These are phyloP conservation scores for Rhizopogon sp. DNA, from an alignment of 768 basidiomycete genomes.

Conservation along the genomic window DNA sequence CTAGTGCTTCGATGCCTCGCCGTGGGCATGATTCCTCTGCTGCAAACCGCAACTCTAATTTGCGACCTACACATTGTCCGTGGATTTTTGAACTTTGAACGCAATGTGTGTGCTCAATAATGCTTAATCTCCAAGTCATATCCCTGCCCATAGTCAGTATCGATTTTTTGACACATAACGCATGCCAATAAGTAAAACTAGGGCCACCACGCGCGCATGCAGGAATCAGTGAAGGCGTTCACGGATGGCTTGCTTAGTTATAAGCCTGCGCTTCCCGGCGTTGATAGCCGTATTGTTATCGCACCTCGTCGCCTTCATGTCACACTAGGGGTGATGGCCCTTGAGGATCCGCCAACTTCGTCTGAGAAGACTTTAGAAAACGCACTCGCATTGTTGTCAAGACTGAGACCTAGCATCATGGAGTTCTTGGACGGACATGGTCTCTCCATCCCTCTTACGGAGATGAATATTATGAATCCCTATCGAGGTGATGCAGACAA, in stretches of 20 bases:
- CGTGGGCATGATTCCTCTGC: background rate
- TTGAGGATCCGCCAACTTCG: slow-evolving; percentile 26
- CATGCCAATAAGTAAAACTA: slow-evolving; percentile 15
- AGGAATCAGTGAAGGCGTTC: slow-evolving; percentile 32
- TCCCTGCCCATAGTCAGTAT: slow-evolving; percentile 26
- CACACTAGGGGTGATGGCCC: slow-evolving; percentile 71
- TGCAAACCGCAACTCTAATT: slow-evolving; percentile 3
- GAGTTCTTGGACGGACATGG: slow-evolving; percentile 29
- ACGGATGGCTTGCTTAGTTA: slow-evolving; percentile 17
- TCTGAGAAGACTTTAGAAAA: slow-evolving; percentile 28
- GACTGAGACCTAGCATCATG: slow-evolving; percentile 34
- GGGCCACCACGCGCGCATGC: slow-evolving; percentile 39
- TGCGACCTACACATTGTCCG: slow-evolving; percentile 24
- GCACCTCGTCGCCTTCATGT: slow-evolving; percentile 57
- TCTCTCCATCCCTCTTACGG: slow-evolving; percentile 39
- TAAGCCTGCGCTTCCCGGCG: slow-evolving; percentile 35
- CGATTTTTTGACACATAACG: slow-evolving; percentile 15
- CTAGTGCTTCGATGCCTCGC: background rate
- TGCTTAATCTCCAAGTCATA: slow-evolving; percentile 17
- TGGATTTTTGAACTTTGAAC: background rate
- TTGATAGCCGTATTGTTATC: slow-evolving; percentile 58
- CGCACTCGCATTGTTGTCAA: slow-evolving; percentile 40
- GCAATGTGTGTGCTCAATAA: background rate
- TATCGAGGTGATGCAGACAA: slow-evolving; percentile 29
- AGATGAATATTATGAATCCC: slow-evolving; percentile 46